These are phyloP conservation scores for Ambrosiella xylebori DNA, from an alignment of 2,329 filamentous ascomycete genomes.

Conservation along the genomic window DNA sequence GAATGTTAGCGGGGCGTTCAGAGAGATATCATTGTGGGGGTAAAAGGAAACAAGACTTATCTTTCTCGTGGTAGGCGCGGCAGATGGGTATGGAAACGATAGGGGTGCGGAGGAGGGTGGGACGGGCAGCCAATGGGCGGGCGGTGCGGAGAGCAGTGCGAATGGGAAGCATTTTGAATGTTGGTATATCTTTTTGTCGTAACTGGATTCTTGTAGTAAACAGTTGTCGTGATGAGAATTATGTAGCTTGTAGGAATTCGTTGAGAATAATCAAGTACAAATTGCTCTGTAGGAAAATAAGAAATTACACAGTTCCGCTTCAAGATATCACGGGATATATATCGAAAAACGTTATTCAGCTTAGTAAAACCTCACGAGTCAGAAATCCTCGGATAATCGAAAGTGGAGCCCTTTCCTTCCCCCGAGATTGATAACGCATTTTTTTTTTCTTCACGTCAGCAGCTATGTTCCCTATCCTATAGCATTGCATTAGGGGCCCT, in stretches of 20 bases:
- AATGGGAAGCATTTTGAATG: conserved; percentile 9
- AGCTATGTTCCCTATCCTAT: too few species aligned
- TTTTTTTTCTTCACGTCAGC: background rate
- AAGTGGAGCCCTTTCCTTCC: background rate
- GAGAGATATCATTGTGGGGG: background rate
- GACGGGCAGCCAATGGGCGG: conserved; percentile 1
- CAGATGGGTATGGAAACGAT: conserved; percentile 1
- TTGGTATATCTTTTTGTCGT: background rate
- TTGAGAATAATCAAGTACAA: background rate
- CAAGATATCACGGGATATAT: background rate
- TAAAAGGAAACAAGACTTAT: conserved; percentile 24
- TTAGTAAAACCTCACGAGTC: background rate
- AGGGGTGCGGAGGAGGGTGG: background rate
- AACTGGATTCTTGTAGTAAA: background rate
- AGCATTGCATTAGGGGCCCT: too few species aligned
- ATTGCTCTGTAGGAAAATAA: background rate
- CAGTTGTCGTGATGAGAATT: too few species aligned
- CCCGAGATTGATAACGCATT: background rate
- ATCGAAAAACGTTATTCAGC: background rate
- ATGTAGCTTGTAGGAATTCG: too few species aligned
- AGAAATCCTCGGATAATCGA: background rate
- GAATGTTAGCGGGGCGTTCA: background rate
- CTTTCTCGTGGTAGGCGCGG: conserved; percentile 44
- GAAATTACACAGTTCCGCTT: background rate
- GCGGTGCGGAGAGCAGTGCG: conserved; percentile 10